Evolutionary conservation across 2,329 filamentous ascomycete species (phyloP), one percentile per base, ranked within the genome.

Genomic region (Aureobasidium subglaciale): DNA sequence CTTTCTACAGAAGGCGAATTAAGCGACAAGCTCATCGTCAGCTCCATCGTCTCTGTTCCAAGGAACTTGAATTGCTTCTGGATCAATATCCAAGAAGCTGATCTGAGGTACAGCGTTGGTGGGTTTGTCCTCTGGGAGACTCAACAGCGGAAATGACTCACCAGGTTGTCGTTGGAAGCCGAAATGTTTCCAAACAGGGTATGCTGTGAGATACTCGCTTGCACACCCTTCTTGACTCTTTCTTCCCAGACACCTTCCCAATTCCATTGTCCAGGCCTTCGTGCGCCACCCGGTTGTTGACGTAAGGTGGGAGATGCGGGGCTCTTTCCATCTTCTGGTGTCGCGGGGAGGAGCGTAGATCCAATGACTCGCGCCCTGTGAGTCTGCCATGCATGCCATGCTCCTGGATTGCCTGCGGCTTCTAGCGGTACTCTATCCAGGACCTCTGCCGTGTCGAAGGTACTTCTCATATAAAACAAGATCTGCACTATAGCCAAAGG

Each of bases 191-290:
- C 89, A 71, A 85, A 97, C 22, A 97, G 72, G 4, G 89, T 84
- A 1, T 84, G 75, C 62, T 97, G 92, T 1, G 88, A 88, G 48
- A 90, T 73, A 65, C 90, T 95, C 9, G 81, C 78, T 49, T 85
- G 81, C 40, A 96, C 82, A 16, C 87, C 87, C 68, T 86, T 88
- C 70, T 83, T 85, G 1, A 96, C 91, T 55, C 92, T 81, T 61
- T 91, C 86, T 67, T 95, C 88, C 92, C 92, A 99, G 0, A 97
- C 92, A 0, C 92, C 91, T 65, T 96, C 90, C 92, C 92, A 97
- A 67, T 95, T 95, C 92, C 92, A 97, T 64, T 95, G 87, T 6
- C 87, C 88, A 0, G 90, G 90, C 48, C 80, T 77, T 58, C 84
- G 74, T 58, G 72, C 81, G 67, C 66, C 68, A n/a, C 68, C 68